These are phyloP conservation scores for Suillus bovinus DNA, from an alignment of 768 basidiomycete species.

Conservation along the genomic window DNA sequence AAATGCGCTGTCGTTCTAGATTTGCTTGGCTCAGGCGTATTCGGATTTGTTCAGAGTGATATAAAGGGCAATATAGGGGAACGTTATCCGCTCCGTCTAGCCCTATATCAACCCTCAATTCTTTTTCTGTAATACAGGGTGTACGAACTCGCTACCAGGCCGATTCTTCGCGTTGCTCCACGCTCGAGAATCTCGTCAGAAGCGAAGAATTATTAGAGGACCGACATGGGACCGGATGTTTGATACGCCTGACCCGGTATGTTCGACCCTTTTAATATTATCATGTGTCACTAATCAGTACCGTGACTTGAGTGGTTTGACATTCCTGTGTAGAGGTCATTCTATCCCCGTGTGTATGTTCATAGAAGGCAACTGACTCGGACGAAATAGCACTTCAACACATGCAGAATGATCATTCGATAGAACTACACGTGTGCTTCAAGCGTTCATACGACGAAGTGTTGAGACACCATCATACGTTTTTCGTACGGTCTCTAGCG, in stretches of 20 bases:
- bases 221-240: conserved; percentile 56
- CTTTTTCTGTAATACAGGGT: conserved; percentile 44
- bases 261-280: conserved; percentile 26
- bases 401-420: conserved; percentile 52
- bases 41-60: conserved; percentile 74
- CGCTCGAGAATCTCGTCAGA: conserved; percentile 61
- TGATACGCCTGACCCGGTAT: conserved; percentile 68
- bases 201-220: conserved; percentile 45
- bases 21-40: conserved; percentile 65
- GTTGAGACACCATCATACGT: conserved; percentile 64
- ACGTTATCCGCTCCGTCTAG: conserved; percentile 25
- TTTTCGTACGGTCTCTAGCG: conserved; percentile 58
- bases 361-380: neutral
- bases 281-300: conserved; percentile 9
- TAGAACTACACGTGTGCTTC: conserved; percentile 69
- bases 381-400: conserved; percentile 51
- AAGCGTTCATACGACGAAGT: conserved; percentile 69
- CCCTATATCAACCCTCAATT: conserved; percentile 12
- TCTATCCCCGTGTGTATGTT: neutral
- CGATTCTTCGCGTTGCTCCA: conserved; percentile 44
- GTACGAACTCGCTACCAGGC: conserved; percentile 57
- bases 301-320: conserved; percentile 52
- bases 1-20: conserved; percentile 40
- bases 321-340: conserved; percentile 54
- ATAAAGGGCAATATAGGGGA: conserved; percentile 67